Conservation (phyloP, 73 alveolate species). For the Paramecium primaurelia region DNA sequence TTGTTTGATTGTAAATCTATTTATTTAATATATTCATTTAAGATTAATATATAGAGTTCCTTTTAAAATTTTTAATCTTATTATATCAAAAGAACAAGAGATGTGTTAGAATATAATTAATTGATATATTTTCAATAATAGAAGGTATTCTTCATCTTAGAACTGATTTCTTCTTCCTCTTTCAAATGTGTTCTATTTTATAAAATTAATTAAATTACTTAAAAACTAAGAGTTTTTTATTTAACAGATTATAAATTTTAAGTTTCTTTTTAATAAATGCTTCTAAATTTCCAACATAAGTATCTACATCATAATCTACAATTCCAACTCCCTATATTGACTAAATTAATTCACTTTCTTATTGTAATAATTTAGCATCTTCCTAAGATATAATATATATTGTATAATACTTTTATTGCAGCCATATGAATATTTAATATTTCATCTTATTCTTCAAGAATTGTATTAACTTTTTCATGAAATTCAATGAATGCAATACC, state of each 20-base stretch:
- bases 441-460: constrained; percentile 91
- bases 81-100: background rate
- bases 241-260: constrained; percentile 76
- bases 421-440: constrained; percentile 85
- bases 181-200: constrained; percentile 35
- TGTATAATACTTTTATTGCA: constrained; percentile 70
- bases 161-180: constrained; percentile 63
- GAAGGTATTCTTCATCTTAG: constrained; percentile 59
- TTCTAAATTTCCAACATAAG: constrained; percentile 83
- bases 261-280: constrained; percentile 82
- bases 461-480: constrained; percentile 88
- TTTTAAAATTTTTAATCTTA: too few relatives aligned
- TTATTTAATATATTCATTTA: too few relatives aligned
- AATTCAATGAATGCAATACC: constrained; percentile 71
- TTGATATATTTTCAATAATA: constrained; percentile 34
- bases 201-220: constrained; percentile 56
- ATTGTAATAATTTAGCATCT: constrained; percentile 91
- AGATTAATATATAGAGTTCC: too few relatives aligned
- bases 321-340: constrained; percentile 81
- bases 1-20: too few relatives aligned
- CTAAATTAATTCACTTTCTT: constrained; percentile 92
- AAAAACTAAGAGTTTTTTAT: constrained; percentile 79
- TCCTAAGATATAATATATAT: constrained; percentile 46
- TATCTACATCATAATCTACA: constrained; percentile 87
- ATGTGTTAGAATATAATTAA: background rate